phyloP scores from a whole-genome alignment of 192 early-diverging fungal genomes.

The Backusella westeae region DNA sequence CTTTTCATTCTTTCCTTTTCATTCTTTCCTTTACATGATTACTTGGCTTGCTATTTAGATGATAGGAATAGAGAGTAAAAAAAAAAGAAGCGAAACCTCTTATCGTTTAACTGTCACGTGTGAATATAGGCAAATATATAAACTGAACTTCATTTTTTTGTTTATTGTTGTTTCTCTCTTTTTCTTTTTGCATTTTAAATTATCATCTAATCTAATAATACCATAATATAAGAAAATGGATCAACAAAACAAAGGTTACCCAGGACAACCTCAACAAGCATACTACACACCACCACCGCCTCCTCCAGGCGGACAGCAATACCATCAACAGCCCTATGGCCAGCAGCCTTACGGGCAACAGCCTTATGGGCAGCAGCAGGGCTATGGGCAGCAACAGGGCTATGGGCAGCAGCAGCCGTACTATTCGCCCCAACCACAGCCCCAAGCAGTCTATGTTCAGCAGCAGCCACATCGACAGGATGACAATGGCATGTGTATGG shows the following conservation, averaged over 20 bases:
- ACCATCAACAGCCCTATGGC: background rate
- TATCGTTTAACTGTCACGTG: background rate
- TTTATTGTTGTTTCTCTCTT: slow-evolving; percentile 1
- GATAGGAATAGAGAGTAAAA: background rate
- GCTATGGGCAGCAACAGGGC: slow-evolving; percentile 9
- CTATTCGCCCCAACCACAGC: slow-evolving; percentile 15
- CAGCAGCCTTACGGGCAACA: background rate
- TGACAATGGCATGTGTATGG: slow-evolving; percentile 14
- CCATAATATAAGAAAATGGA: background rate
- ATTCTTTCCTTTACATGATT: no score
- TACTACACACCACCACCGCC: background rate
- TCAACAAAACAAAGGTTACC: slow-evolving; percentile 9
- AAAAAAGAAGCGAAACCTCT: background rate
- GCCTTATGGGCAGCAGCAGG: slow-evolving; percentile 2
- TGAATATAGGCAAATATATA: background rate
- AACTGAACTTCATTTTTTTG: background rate
- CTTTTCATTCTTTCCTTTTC: no score
- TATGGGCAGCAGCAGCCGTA: slow-evolving; percentile 20
- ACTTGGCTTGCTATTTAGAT: no score
- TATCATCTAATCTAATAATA: no score
- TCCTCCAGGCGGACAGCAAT: background rate
- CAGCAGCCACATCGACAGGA: slow-evolving; percentile 15
- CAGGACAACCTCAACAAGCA: background rate
- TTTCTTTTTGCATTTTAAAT: background rate
- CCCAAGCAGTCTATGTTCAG: slow-evolving; percentile 28